Base-by-base conservation (phyloP, 1,284 basidiomycete species). In the Ceratobasidium sp. region DNA sequence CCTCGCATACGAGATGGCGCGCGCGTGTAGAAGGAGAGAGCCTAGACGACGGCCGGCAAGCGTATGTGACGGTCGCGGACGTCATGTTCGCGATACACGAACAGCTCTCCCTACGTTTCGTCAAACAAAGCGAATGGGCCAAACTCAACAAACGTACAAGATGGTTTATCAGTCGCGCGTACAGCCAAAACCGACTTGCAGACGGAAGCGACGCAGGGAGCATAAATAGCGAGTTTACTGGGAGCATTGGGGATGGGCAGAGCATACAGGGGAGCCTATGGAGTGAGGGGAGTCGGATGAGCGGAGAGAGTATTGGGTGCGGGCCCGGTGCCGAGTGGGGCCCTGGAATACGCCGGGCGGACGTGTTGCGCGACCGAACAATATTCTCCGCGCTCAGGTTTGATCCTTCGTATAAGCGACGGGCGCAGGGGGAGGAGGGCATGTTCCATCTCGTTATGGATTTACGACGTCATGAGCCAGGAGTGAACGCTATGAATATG, bases 211-310 rank as follows among this genome's bases (percentile, higher is more conserved):
- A 69, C 31, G 36, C 66, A 36, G 66, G 53, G 66, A 69, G 66
- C 41, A 17, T 69, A 14, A 57, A 29, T 27, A 69, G 66, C 29
- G 54, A 44, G 24, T 57, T 69, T n/a, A 69, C 53, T n/a, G 51
- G 51, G 36, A 57, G 51, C 53, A 54, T 27, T 7, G 50, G 48
- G 27, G 54, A 31, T 22, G 36, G 36, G 11, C 33, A 51, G 22
- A 67, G 64, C 54, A 54, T 67, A 50, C 29, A 29, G 19, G 64
- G 50, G 31, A 69, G 66, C 41, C 24, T 57, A n/a, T 69, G 66
- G 66, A 69, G 66, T 31, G 66, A 69, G 27, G 66, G 66, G 22
- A 69, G 66, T 36, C 51, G 66, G 17, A 69, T 69, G 66, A 69
- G 66, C 27, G 66, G 66, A 7, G 66, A 69, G 53, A 69, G 66